These are phyloP conservation scores for Saccharomyces hybrid DNA, from an alignment of 1,139 yeast species.

Conservation along the genomic window DNA sequence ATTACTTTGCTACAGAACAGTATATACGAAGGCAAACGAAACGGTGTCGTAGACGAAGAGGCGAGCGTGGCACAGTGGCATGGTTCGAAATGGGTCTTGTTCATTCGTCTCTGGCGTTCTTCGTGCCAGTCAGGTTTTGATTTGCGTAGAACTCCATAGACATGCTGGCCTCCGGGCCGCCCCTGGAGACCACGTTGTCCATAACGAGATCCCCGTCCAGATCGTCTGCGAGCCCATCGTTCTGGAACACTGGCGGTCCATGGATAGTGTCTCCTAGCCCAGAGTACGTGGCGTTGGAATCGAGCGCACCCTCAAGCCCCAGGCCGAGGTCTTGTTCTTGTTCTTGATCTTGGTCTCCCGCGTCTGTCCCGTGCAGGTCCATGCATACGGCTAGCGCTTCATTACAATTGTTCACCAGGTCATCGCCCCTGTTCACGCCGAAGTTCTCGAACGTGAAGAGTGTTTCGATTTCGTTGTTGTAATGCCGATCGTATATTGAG, in stretches of 20 bases:
- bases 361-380: conserved; percentile 18
- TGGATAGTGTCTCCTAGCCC: conserved; percentile 14
- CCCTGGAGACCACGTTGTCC: conserved; percentile 6
- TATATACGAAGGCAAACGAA: background rate
- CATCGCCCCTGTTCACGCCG: conserved; percentile 35
- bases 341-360: conserved; percentile 7
- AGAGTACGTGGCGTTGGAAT: conserved; percentile 9
- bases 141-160: conserved; percentile 16
- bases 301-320: conserved; percentile 9
- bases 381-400: conserved; percentile 27
- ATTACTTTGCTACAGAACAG: background rate
- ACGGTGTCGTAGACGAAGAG: background rate
- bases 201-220: conserved; percentile 16
- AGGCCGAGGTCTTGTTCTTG: conserved; percentile 7
- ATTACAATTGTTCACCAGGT: conserved; percentile 30
- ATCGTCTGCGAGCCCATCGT: conserved; percentile 22
- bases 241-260: conserved; percentile 9
- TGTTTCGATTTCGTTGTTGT: conserved; percentile 30
- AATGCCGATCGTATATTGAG: conserved; percentile 32
- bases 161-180: conserved; percentile 23
- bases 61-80: background rate
- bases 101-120: conserved; percentile 1
- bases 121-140: conserved; percentile 1
- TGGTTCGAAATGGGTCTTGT: background rate
- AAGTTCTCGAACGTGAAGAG: conserved; percentile 33